Conservation (phyloP, 805 yeast species). For the Saturnispora hagleri region DNA sequence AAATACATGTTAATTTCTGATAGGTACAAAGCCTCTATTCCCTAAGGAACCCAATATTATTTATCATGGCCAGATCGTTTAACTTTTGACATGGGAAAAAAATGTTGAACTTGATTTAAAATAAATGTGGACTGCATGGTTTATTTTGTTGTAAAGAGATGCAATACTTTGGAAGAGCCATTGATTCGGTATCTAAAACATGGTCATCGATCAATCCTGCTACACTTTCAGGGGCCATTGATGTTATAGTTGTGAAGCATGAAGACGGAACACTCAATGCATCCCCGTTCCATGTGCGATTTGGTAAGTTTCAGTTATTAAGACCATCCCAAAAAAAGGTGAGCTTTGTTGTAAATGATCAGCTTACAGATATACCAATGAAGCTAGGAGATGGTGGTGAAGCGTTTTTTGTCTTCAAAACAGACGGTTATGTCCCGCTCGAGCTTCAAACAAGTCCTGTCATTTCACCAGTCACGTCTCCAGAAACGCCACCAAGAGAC, state of each 20-base stretch:
- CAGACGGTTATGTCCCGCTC: slow-evolving; percentile 62
- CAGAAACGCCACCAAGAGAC: slow-evolving; percentile 14
- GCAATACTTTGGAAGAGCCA: slow-evolving; percentile 96
- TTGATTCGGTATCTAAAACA: slow-evolving; percentile 90
- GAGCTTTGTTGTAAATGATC: slow-evolving; percentile 78
- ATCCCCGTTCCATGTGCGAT: slow-evolving; percentile 93
- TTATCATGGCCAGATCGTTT: background rate
- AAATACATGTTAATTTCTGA: too few relatives aligned
- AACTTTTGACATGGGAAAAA: background rate
- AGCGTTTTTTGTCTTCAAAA: slow-evolving; percentile 93
- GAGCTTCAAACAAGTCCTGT: slow-evolving; percentile 84
- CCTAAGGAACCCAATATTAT: too few relatives aligned
- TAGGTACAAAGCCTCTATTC: too few relatives aligned
- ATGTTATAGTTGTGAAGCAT: slow-evolving; percentile 88
- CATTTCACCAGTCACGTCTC: slow-evolving; percentile 52
- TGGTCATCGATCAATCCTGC: slow-evolving; percentile 97
- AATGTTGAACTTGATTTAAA: background rate
- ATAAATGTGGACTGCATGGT: background rate
- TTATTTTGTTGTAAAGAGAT: slow-evolving; percentile 28
- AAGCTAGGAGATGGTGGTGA: slow-evolving; percentile 97
- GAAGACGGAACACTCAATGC: slow-evolving; percentile 65
- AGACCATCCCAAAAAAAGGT: slow-evolving; percentile 95
- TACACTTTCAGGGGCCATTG: slow-evolving; percentile 93
- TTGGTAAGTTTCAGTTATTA: slow-evolving; percentile 86
- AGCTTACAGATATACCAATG: slow-evolving; percentile 80